Conservation (phyloP, 1,284 basidiomycete genomes). For the Ustilago esculenta region DNA sequence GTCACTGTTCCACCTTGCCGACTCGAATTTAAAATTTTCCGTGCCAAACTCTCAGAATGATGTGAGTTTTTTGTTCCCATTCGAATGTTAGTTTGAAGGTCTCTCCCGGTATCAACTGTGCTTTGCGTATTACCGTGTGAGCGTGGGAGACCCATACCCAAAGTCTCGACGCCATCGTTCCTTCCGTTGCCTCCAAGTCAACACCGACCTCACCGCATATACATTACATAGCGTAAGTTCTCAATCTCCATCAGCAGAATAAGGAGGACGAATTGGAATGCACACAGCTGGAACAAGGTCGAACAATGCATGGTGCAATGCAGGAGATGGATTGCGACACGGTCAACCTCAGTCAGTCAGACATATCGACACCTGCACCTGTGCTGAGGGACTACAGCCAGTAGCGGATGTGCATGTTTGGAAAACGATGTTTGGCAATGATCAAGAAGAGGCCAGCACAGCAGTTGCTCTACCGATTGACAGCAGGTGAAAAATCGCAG, state of each 20-base stretch:
- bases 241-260: slow-evolving; percentile 4
- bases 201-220: slow-evolving; percentile 42
- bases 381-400: too few species aligned
- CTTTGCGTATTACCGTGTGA: too few species aligned
- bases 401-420: too few species aligned
- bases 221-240: slow-evolving; percentile 46
- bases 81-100: slow-evolving; percentile 34
- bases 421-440: too few species aligned
- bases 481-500: too few species aligned
- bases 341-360: too few species aligned
- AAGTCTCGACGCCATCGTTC: slow-evolving; percentile 5
- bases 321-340: background rate
- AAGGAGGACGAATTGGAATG: background rate
- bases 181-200: slow-evolving; percentile 38
- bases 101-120: too few species aligned
- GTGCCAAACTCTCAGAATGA: too few species aligned
- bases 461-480: too few species aligned
- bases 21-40: background rate
- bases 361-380: too few species aligned
- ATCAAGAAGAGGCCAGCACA: too few species aligned
- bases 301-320: background rate
- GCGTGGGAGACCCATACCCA: background rate
- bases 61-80: background rate
- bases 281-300: background rate
- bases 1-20: too few species aligned